A percentile compares a stretch with the other conserved stretches of the same genome.
Conservation (phyloP, 352 stramenopile genomes). For the Phytopythium cucurbitacearum region DNA sequence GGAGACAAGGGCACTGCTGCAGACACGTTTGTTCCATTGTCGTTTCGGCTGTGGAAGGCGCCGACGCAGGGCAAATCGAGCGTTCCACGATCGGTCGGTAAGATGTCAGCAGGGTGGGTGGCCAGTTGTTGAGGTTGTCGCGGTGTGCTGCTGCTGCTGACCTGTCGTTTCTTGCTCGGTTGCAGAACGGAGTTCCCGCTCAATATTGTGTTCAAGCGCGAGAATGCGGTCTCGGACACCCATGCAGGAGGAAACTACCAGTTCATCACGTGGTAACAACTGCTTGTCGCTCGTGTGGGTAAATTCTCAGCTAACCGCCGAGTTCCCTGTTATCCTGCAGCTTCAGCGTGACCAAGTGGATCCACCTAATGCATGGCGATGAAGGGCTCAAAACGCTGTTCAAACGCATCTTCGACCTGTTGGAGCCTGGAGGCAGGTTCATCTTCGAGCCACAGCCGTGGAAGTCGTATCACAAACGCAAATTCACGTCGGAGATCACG, state of each 20-base stretch:
- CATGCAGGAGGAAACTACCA: conserved; percentile 69
- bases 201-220: conserved; percentile 82
- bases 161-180: neutral
- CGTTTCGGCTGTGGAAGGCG: conserved; percentile 67
- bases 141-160: neutral
- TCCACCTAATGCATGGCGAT: conserved; percentile 87
- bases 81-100: conserved; percentile 43
- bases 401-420: conserved; percentile 48
- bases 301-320: neutral
- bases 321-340: conserved; percentile 16
- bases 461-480: conserved; percentile 87
- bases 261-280: conserved; percentile 72
- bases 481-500: conserved; percentile 78
- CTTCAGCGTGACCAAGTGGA: conserved; percentile 90
- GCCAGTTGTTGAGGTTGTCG: neutral
- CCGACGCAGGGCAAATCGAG: conserved; percentile 21
- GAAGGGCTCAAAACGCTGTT: conserved; percentile 80
- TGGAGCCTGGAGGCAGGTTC: conserved; percentile 61
- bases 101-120: conserved; percentile 43
- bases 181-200: conserved; percentile 55
- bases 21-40: conserved; percentile 49
- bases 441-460: conserved; percentile 85
- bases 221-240: conserved; percentile 54
- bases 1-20: neutral
- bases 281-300: neutral